phyloP scores from a whole-genome alignment of 768 basidiomycete species.

The Trichaptum fuscoviolaceum region DNA sequence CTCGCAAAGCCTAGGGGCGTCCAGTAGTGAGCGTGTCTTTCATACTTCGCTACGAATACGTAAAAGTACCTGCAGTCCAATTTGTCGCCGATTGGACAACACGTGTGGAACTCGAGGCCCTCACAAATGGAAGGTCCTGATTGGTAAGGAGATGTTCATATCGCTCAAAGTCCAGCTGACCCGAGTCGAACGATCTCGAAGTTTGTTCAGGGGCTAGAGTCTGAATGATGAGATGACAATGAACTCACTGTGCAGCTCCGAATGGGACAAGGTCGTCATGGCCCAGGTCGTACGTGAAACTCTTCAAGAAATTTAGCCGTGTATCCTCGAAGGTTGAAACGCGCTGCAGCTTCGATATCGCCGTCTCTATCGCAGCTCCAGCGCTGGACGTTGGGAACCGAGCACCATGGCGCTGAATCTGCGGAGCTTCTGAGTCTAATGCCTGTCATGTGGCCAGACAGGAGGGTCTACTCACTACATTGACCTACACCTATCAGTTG shows the following conservation, averaged over 20 bases:
- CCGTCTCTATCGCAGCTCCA: constrained; percentile 34
- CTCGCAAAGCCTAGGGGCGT: constrained; percentile 47
- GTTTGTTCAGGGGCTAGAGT: background rate
- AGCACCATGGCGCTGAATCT: constrained; percentile 81
- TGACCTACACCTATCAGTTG: constrained; percentile 35
- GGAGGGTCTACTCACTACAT: constrained; percentile 41
- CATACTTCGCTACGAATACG: background rate
- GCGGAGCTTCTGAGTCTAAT: background rate
- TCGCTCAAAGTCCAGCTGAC: constrained; percentile 44
- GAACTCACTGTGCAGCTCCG: constrained; percentile 57
- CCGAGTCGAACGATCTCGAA: constrained; percentile 46
- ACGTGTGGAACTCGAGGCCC: constrained; percentile 46
- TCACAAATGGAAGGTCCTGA: constrained; percentile 46
- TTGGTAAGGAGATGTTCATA: constrained; percentile 45
- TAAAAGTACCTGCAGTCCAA: constrained; percentile 54
- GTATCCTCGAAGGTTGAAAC: constrained; percentile 41
- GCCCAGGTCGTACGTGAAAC: constrained; percentile 57
- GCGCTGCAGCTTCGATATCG: constrained; percentile 49
- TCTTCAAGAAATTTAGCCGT: constrained; percentile 49
- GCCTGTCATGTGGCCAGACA: constrained; percentile 5
- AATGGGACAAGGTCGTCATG: constrained; percentile 55
- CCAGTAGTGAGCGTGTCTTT: background rate
- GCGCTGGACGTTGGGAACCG: constrained; percentile 63
- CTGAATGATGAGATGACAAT: background rate
- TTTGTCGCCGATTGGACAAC: constrained; percentile 65